These are phyloP conservation scores for Dactylonectria estremocensis DNA, from an alignment of 2,329 filamentous ascomycete genomes.

Conservation along the genomic window DNA sequence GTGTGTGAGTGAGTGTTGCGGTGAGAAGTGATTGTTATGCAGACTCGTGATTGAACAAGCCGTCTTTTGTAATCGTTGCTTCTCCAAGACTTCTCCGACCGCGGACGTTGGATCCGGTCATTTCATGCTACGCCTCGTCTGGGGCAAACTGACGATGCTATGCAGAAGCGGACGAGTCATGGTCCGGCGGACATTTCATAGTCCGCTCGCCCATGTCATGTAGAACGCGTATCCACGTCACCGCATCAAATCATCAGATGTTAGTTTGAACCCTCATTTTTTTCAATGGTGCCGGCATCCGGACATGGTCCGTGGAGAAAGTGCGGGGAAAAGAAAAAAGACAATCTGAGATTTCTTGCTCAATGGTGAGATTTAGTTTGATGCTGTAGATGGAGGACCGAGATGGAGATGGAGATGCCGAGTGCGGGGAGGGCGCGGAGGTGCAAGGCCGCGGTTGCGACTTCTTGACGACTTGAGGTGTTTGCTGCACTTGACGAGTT, in stretches of 20 bases:
- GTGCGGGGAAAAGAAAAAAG: neutral
- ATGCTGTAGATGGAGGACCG: neutral
- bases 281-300: neutral
- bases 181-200: conserved; percentile 33
- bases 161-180: conserved; percentile 27
- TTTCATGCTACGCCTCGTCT: conserved; percentile 28
- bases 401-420: neutral
- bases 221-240: neutral
- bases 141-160: conserved; percentile 15
- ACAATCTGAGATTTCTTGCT: neutral
- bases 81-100: conserved; percentile 5
- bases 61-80: conserved; percentile 35
- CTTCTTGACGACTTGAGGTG: neutral
- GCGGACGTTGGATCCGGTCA: conserved; percentile 28
- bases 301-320: neutral
- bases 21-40: conserved; percentile 19
- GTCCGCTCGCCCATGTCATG: conserved; percentile 23
- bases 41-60: conserved; percentile 16
- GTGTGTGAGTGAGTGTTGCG: conserved; percentile 1
- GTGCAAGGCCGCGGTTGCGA: conserved; percentile 1
- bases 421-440: conserved; percentile 16
- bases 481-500: neutral
- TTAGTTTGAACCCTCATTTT: conserved; percentile 10
- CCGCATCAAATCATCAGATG: neutral
- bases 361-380: neutral